Evolutionary conservation across 23 red algal species (phyloP).

Genomic region (Gracilaria gracilis): DNA sequence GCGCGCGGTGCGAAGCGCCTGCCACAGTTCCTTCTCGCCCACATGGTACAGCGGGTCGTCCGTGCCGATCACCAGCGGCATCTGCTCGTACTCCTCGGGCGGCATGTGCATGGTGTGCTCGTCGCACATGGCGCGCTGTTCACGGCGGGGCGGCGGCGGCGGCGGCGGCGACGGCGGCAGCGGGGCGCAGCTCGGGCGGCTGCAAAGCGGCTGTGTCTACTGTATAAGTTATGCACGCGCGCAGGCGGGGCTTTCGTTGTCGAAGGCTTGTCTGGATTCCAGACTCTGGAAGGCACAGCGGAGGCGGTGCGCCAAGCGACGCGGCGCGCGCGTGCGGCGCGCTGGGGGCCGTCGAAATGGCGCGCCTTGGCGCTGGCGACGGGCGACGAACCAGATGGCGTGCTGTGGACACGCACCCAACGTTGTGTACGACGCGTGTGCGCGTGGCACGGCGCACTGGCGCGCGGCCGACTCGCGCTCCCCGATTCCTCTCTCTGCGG

Average conservation of each 20-base stretch:
- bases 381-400: not conserved
- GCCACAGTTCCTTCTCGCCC: conserved; percentile 53
- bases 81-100: conserved; percentile 39
- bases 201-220: too few relatives aligned
- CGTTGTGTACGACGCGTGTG: too few relatives aligned
- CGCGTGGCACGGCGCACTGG: not conserved
- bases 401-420: not conserved
- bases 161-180: not conserved
- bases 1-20: conserved; percentile 34
- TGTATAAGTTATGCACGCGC: too few relatives aligned
- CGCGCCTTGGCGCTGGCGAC: not conserved
- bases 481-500: too few relatives aligned
- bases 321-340: not conserved
- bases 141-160: not conserved
- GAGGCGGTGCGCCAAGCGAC: too few relatives aligned
- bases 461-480: not conserved
- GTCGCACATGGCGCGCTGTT: conserved; percentile 51
- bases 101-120: conserved; percentile 11
- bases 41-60: conserved; percentile 52
- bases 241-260: not conserved
- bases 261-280: too few relatives aligned
- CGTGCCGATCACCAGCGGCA: conserved; percentile 42
- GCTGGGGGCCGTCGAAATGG: not conserved
- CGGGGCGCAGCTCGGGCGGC: too few relatives aligned
- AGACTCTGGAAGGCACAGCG: too few relatives aligned